A percentile compares a stretch with the other conserved stretches of the same genome.
These are phyloP conservation scores for Saccharomyces hybrid DNA, from an alignment of 1,139 yeast species.

Conservation along the genomic window DNA sequence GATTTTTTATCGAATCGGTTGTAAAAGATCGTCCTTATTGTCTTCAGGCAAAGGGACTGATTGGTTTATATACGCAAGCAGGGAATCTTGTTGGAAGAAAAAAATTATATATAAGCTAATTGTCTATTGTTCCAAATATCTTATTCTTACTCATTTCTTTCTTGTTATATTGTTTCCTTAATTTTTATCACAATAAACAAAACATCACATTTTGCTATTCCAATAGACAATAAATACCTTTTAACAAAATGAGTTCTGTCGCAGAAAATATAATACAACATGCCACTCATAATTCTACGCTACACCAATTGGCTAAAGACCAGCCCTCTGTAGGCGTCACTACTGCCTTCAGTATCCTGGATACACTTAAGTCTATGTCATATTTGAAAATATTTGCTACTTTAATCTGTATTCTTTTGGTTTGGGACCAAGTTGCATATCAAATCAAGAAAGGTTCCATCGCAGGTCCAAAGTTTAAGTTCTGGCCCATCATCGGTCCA, in stretches of 20 bases:
- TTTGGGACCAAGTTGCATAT: slow-evolving; percentile 77
- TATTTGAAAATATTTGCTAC: slow-evolving; percentile 50
- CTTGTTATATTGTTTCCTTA: not conserved
- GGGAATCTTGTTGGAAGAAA: not conserved
- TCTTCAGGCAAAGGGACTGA: not conserved
- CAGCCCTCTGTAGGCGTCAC: slow-evolving; percentile 1
- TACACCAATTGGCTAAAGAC: slow-evolving; percentile 3
- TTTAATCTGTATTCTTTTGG: slow-evolving; percentile 42
- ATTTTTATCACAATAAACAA: not conserved
- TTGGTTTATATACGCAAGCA: not conserved
- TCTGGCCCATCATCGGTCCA: slow-evolving; percentile 96
- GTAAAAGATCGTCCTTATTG: slow-evolving; percentile 1
- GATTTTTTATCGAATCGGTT: not conserved
- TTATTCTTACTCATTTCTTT: not conserved
- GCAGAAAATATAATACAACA: not conserved
- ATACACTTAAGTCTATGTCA: slow-evolving; percentile 23
- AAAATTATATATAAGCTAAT: not conserved
- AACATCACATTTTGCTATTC: not conserved
- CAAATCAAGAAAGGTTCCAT: slow-evolving; percentile 73
- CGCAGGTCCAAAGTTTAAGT: slow-evolving; percentile 79
- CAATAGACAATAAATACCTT: not conserved
- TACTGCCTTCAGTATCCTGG: slow-evolving; percentile 5
- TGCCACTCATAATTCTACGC: not conserved
- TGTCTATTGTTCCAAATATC: not conserved
- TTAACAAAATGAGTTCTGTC: not conserved